A percentile compares a stretch with the other conserved stretches of the same genome.
Evolutionary conservation across 2,329 filamentous ascomycete species (phyloP).

Genomic region (Epichloe gansuensis): DNA sequence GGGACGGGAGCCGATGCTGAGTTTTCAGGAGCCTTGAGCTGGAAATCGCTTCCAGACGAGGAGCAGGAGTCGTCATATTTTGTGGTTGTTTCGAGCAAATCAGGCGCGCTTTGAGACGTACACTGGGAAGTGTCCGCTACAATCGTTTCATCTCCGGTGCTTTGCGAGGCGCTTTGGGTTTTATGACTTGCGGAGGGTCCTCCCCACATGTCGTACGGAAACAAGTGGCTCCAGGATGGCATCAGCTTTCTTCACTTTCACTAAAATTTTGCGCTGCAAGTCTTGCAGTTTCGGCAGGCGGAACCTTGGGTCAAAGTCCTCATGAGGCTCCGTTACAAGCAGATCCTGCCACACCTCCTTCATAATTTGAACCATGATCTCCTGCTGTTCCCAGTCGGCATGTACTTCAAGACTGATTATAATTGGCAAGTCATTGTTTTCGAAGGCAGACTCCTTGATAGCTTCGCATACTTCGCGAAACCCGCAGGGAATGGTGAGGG

Average conservation of each 20-base stretch:
- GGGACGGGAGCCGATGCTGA: background rate
- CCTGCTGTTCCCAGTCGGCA: conserved; percentile 68
- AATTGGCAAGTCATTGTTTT: conserved; percentile 62
- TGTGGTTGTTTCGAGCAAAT: conserved; percentile 16
- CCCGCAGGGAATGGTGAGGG: conserved; percentile 70
- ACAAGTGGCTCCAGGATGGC: conserved; percentile 16
- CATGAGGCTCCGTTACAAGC: conserved; percentile 50
- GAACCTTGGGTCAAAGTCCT: conserved; percentile 38
- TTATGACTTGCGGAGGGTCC: conserved; percentile 6
- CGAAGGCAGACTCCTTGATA: conserved; percentile 69
- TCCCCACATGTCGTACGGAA: background rate
- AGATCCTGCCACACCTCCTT: conserved; percentile 69
- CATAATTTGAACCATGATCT: conserved; percentile 91
- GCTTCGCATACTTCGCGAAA: conserved; percentile 80
- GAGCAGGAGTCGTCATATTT: conserved; percentile 26
- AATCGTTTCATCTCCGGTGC: background rate
- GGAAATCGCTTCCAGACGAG: conserved; percentile 31
- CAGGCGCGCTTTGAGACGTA: conserved; percentile 9
- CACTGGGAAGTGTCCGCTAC: background rate
- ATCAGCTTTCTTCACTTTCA: conserved; percentile 61
- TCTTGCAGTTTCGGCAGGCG: conserved; percentile 58
- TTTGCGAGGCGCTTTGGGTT: conserved; percentile 15
- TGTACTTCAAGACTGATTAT: conserved; percentile 93
- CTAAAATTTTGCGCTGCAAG: conserved; percentile 66
- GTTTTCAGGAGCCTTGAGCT: conserved; percentile 5